Evolutionary conservation across 805 yeast species (phyloP).

Genomic region (Saturnispora diversa): DNA sequence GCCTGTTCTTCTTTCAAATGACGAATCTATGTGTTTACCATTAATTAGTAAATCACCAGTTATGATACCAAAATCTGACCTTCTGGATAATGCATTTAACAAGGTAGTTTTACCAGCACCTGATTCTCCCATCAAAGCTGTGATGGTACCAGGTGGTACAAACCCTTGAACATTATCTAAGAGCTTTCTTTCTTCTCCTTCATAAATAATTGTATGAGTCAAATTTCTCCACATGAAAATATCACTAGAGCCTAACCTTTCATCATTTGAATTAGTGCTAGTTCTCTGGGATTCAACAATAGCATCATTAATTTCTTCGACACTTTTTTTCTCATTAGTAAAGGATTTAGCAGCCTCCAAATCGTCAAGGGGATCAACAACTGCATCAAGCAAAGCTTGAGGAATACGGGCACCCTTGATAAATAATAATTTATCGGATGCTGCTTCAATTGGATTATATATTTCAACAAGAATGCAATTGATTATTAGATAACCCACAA

Average conservation of each 20-base stretch:
- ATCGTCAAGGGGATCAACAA: slow-evolving; percentile 56
- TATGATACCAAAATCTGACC: slow-evolving; percentile 44
- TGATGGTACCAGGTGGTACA: slow-evolving; percentile 46
- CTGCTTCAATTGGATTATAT: slow-evolving; percentile 25
- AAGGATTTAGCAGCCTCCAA: slow-evolving; percentile 44
- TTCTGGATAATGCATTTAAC: slow-evolving; percentile 43
- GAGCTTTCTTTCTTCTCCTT: slow-evolving; percentile 33
- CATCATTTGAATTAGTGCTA: slow-evolving; percentile 11
- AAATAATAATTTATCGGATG: slow-evolving; percentile 30
- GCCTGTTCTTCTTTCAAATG: slow-evolving; percentile 48
- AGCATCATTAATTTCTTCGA: slow-evolving; percentile 4
- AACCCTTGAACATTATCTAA: slow-evolving; percentile 39
- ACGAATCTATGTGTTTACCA: slow-evolving; percentile 39
- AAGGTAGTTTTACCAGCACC: slow-evolving; percentile 61
- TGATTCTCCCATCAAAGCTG: slow-evolving; percentile 58
- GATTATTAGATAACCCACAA: slow-evolving; percentile 32
- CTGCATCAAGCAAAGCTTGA: slow-evolving; percentile 22
- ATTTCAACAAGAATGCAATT: slow-evolving; percentile 27
- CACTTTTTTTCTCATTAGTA: neutral
- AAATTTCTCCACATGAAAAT: slow-evolving; percentile 58
- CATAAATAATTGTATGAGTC: slow-evolving; percentile 46
- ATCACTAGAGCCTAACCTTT: slow-evolving; percentile 35
- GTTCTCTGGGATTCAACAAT: slow-evolving; percentile 5
- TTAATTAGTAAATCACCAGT: slow-evolving; percentile 52
- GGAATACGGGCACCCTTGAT: slow-evolving; percentile 25